phyloP scores from a whole-genome alignment of 2,329 filamentous ascomycete species.

The Exophiala viscosa region DNA sequence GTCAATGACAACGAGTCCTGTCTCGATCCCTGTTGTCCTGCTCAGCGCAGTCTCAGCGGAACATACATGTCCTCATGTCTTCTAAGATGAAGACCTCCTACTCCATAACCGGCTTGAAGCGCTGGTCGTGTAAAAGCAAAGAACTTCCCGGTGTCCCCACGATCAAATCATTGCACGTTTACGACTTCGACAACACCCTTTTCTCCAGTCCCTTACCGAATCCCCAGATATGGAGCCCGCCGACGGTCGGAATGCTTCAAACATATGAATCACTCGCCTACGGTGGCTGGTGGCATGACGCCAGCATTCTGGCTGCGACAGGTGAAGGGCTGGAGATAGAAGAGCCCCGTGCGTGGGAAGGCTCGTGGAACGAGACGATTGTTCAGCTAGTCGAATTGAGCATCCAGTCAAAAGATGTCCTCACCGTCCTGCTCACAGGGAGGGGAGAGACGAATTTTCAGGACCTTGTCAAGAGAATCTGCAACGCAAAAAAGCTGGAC shows the following conservation, averaged over 20 bases:
- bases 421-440: constrained; percentile 84
- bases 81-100: constrained; percentile 28
- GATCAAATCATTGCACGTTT: constrained; percentile 81
- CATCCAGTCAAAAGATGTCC: constrained; percentile 76
- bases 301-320: constrained; percentile 76
- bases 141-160: constrained; percentile 64
- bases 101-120: constrained; percentile 71
- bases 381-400: constrained; percentile 74
- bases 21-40: neutral
- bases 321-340: constrained; percentile 79
- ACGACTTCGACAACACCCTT: constrained; percentile 97
- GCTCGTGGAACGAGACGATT: constrained; percentile 96
- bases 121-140: constrained; percentile 73
- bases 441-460: constrained; percentile 73
- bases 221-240: constrained; percentile 75
- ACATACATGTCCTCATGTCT: neutral
- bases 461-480: constrained; percentile 76
- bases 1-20: neutral
- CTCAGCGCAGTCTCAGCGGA: neutral
- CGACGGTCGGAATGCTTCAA: constrained; percentile 72
- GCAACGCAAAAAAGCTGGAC: constrained; percentile 69
- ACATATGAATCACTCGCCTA: constrained; percentile 71
- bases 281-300: constrained; percentile 97
- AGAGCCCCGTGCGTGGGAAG: constrained; percentile 78
- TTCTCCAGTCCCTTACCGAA: constrained; percentile 92